phyloP scores from a whole-genome alignment of 345 rosid species.

The Acer saccharum region DNA sequence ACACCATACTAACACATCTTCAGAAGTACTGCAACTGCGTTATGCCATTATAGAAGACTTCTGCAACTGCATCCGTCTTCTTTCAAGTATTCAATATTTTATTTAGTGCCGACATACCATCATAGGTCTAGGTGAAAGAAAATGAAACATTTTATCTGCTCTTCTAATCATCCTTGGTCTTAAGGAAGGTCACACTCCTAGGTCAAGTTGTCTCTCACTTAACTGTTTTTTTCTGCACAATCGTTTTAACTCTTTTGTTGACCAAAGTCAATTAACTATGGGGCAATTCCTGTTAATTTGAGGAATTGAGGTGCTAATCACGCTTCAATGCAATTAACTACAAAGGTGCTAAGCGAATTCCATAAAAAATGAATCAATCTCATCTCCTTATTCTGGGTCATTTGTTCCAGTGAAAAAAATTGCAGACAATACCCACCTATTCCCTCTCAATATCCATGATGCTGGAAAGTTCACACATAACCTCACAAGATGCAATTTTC shows the following conservation, averaged over 20 bases:
- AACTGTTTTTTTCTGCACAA: neutral
- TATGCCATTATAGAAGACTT: neutral
- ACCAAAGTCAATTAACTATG: neutral
- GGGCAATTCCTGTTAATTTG: neutral
- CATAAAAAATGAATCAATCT: no score
- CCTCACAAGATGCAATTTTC: neutral
- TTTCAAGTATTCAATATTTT: neutral
- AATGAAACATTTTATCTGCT: neutral
- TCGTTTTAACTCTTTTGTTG: neutral
- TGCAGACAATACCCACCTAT: neutral
- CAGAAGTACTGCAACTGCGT: neutral
- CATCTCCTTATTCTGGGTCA: no score
- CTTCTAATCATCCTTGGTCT: neutral
- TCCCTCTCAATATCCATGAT: neutral
- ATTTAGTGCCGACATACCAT: neutral
- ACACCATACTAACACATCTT: neutral
- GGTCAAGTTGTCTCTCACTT: neutral
- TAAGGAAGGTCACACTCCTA: neutral
- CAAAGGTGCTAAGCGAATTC: no score
- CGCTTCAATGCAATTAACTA: neutral
- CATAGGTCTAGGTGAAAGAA: neutral
- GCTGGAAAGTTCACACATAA: neutral
- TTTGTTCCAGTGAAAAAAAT: no score
- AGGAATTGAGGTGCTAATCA: neutral
- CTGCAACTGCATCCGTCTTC: neutral